Base-by-base conservation (phyloP, 345 rosid genomes). In the Anacardium occidentale region DNA sequence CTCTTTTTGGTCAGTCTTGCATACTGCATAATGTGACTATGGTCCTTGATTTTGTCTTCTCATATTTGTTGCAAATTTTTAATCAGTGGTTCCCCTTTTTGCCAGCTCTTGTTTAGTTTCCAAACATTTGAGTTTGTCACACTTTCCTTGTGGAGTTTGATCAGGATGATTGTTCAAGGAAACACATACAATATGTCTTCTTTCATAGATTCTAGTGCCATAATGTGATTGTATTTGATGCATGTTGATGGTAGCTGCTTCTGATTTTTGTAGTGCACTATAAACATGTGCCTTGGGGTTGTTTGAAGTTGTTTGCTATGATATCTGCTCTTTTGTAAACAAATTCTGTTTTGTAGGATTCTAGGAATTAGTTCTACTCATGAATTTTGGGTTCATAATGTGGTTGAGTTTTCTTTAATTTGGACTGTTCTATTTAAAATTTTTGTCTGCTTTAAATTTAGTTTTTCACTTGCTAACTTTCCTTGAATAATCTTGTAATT, bases 401-500 rank as follows among this genome's bases (percentile, higher is more conserved):
- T 69, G 37, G 10, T 69, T 21, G 17, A 24, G n/a, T 44, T 69
- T 44, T 44, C 42, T 44, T 69, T 6, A 29, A 50, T 13, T 50
- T 4, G 45, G 56, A 15, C 25, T 58, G 29, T 44, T 37, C 50
- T 40, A 62, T n/a, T n/a, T 40, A n/a, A 9, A 12, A 14, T 9
- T 20, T 67, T 25, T 37, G 54, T 59, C 14, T 2, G 8, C 20
- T 37, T 21, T 21, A 21, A 37, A 24, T 7, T 17, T 34, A 50
- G 26, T 12, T 5, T 59, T 51, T 51, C 32, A 42, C 54, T 4
- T 45, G 44, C 9, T 45, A 34, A n/a, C 20, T 62, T 29, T 54
- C 20, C 57, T 62, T 13, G 17, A 61, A 74, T 71, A 70, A 69
- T 54, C 60, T 13, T 64, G 68, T 66, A 13, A 37, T 70, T 66